Evolutionary conservation across 331 rosid genomes (phyloP).

Genomic region (Quercus phellos): DNA sequence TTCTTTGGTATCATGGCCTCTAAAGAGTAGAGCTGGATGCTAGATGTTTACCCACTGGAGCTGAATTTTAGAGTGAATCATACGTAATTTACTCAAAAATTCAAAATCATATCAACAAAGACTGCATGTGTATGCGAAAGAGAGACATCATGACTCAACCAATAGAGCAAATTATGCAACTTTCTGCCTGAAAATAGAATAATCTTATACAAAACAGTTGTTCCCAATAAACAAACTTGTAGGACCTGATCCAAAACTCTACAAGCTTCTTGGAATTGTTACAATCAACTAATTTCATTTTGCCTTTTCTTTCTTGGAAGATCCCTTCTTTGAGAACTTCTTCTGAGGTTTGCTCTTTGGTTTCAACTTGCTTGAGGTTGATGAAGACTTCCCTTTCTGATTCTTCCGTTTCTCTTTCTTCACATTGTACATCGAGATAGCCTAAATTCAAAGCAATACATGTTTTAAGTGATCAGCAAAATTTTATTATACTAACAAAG

Average conservation of each 20-base stretch:
- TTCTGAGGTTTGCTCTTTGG: conserved; percentile 35
- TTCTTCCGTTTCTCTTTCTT: conserved; percentile 59
- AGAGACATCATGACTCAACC: not conserved
- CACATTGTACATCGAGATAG: conserved; percentile 61
- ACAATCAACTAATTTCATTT: conserved; percentile 38
- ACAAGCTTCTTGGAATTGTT: not conserved
- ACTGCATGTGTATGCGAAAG: not conserved
- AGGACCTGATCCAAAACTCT: not conserved
- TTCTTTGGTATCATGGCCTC: too few relatives aligned
- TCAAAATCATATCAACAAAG: too few relatives aligned
- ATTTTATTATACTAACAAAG: not conserved
- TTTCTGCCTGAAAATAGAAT: not conserved
- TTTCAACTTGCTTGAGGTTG: conserved; percentile 57
- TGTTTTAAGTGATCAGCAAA: not conserved
- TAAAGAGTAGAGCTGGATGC: too few relatives aligned
- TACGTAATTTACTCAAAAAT: too few relatives aligned
- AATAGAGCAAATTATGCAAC: not conserved
- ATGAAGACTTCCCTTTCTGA: conserved; percentile 36
- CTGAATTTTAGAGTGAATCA: too few relatives aligned
- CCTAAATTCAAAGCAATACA: conserved; percentile 40
- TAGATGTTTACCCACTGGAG: too few relatives aligned
- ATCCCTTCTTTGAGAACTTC: conserved; percentile 51
- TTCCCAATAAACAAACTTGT: not conserved
- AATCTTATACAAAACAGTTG: not conserved
- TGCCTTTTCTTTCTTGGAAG: conserved; percentile 46